Evolutionary conservation across 169 alveolate species (phyloP).

Genomic region (Plasmodium fragile): DNA sequence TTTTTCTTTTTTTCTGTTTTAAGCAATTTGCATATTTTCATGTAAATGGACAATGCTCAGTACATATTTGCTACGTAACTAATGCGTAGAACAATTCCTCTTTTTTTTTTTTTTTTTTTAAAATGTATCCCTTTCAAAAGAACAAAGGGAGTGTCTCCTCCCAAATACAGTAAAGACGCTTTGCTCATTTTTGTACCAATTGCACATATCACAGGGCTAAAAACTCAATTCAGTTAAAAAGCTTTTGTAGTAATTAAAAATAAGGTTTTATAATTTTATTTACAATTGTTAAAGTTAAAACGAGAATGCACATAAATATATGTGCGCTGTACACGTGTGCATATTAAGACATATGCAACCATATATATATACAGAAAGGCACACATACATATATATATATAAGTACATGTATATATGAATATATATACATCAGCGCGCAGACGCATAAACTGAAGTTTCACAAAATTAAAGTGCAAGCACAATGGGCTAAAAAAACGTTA

Average conservation of each 20-base stretch:
- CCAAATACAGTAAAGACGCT: background rate
- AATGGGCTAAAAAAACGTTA: slow-evolving; percentile 4
- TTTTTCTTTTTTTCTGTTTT: background rate
- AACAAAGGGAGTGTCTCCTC: background rate
- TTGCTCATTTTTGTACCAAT: background rate
- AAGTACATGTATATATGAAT: background rate
- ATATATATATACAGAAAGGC: background rate
- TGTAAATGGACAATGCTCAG: background rate
- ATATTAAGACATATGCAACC: background rate
- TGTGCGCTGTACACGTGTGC: background rate
- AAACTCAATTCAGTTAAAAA: background rate
- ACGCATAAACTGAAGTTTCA: slow-evolving; percentile 31
- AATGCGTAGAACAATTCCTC: background rate
- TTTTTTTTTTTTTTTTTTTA: background rate
- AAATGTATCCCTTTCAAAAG: background rate
- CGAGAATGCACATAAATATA: background rate
- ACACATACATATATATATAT: background rate
- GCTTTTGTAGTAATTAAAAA: slow-evolving; percentile 18
- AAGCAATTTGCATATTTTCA: background rate
- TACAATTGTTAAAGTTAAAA: slow-evolving; percentile 11
- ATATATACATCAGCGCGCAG: background rate
- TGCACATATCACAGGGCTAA: background rate
- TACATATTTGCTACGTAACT: background rate
- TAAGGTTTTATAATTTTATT: slow-evolving; percentile 16
- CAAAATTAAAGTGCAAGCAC: slow-evolving; percentile 34